A percentile compares a stretch with the other conserved stretches of the same genome.
Conservation (phyloP, 768 basidiomycete species). For the Tephrocybe rancida region DNA sequence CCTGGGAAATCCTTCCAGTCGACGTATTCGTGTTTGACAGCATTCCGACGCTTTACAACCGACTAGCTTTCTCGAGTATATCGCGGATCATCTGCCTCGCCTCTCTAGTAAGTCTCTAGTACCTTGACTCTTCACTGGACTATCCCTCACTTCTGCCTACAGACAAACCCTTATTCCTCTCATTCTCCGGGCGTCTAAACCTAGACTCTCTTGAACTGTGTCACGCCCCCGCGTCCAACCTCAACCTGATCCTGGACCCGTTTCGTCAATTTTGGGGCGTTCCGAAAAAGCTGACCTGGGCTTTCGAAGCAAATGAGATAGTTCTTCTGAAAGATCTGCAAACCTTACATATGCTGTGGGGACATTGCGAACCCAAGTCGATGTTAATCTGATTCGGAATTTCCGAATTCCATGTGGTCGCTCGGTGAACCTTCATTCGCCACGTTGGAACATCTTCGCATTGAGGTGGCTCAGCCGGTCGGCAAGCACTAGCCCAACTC, state of each 20-base stretch:
- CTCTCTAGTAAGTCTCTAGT: too few species aligned
- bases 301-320: neutral
- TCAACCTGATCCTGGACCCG: neutral
- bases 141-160: neutral
- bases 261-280: neutral
- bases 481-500: neutral
- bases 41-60: neutral
- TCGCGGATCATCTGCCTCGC: neutral
- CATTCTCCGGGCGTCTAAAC: neutral
- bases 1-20: neutral
- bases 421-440: neutral
- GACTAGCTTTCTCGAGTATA: neutral
- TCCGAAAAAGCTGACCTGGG: neutral
- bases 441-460: neutral
- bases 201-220: conserved; percentile 1
- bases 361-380: neutral
- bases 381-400: neutral
- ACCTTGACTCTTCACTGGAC: neutral
- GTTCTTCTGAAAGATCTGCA: neutral
- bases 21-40: neutral
- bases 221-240: neutral
- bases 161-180: neutral
- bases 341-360: neutral
- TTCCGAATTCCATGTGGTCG: neutral
- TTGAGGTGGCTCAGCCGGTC: neutral